phyloP scores from a whole-genome alignment of 1,284 basidiomycete genomes.

The Leccinum angustisporum region DNA sequence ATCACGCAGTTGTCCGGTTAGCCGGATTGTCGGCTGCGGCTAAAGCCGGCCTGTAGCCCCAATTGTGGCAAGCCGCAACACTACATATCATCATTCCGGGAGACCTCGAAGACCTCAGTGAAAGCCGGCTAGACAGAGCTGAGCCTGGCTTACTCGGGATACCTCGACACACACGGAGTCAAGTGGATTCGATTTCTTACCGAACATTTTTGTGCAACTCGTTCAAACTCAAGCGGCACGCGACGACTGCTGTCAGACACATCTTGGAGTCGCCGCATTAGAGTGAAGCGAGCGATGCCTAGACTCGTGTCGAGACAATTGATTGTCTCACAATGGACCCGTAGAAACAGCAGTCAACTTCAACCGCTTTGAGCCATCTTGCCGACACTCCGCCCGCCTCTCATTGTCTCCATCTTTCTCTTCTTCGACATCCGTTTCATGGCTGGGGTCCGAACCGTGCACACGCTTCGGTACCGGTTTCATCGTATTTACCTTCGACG shows the following conservation, averaged over 20 bases:
- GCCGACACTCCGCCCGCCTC: neutral
- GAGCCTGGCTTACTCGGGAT: neutral
- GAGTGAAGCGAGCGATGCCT: neutral
- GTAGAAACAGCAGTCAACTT: constrained; percentile 5
- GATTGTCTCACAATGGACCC: neutral
- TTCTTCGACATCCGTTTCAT: neutral
- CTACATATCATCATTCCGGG: too few relatives aligned
- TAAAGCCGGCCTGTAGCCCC: neutral
- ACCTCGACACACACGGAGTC: neutral
- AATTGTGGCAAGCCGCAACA: neutral
- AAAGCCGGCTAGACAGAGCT: neutral
- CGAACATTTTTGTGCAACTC: neutral
- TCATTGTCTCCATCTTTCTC: neutral
- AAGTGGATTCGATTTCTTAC: neutral
- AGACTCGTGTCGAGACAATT: neutral
- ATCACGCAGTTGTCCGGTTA: too few relatives aligned
- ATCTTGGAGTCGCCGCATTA: neutral
- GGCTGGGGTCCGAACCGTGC: neutral
- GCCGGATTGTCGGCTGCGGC: neutral
- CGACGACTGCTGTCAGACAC: neutral
- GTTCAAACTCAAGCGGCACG: neutral
- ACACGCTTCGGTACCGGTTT: constrained; percentile 14
- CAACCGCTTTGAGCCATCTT: constrained; percentile 16
- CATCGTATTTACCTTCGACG: neutral
- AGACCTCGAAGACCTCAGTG: neutral